These are phyloP conservation scores for Senecio squalidus DNA, from an alignment of 140 eudicot genomes.

Conservation along the genomic window DNA sequence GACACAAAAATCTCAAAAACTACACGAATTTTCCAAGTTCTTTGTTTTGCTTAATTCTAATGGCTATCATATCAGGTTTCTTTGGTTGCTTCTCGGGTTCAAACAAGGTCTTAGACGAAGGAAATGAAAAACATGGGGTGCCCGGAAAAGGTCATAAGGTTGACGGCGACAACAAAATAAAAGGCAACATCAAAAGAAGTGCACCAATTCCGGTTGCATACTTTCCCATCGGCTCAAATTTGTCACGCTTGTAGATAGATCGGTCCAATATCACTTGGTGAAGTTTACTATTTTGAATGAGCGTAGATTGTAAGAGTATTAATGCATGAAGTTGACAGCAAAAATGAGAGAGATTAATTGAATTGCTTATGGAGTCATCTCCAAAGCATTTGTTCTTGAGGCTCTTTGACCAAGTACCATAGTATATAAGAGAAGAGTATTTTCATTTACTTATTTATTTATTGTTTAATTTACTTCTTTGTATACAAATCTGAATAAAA, in stretches of 20 bases:
- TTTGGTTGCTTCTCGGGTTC: constrained; percentile 16
- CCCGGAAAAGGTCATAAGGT: background rate
- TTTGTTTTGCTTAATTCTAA: background rate
- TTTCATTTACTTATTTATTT: too few relatives aligned
- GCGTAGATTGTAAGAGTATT: background rate
- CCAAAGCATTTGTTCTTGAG: too few relatives aligned
- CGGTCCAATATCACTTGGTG: background rate
- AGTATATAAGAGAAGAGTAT: too few relatives aligned
- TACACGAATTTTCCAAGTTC: background rate
- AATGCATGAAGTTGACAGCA: background rate
- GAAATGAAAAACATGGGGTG: background rate
- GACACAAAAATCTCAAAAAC: background rate
- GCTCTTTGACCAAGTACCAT: too few relatives aligned
- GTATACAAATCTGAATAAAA: too few relatives aligned
- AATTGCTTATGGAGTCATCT: too few relatives aligned
- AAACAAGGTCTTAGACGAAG: constrained; percentile 3
- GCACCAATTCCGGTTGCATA: constrained; percentile 20
- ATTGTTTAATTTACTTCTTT: too few relatives aligned
- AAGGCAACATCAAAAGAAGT: background rate
- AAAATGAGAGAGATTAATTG: too few relatives aligned
- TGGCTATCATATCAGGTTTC: constrained; percentile 5
- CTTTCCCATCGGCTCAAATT: constrained; percentile 12
- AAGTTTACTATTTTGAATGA: background rate
- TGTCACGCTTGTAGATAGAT: constrained; percentile 10
- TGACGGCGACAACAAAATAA: background rate